phyloP scores from a whole-genome alignment of 192 early-diverging fungal genomes.

The Coemansia erecta region DNA sequence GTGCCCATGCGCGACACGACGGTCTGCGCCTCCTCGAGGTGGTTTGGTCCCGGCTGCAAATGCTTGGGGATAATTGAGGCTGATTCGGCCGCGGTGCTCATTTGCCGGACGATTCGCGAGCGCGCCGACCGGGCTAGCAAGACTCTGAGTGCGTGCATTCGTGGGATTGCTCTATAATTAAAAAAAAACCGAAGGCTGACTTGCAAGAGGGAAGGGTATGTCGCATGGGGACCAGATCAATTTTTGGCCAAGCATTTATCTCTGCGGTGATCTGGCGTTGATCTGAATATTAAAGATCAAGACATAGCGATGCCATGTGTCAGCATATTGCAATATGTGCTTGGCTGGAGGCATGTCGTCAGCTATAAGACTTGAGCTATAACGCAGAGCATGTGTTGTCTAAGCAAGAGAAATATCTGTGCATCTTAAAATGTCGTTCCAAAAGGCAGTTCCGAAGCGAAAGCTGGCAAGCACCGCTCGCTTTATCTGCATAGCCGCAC shows the following conservation, averaged over 20 bases:
- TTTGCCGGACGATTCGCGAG: not conserved
- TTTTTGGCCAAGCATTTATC: not conserved
- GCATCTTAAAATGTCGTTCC: not conserved
- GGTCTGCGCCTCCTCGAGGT: not conserved
- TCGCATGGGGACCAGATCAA: too few species aligned
- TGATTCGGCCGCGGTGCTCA: not conserved
- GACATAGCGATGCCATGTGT: too few species aligned
- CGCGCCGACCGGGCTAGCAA: not conserved
- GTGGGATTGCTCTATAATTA: too few species aligned
- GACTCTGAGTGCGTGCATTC: not conserved
- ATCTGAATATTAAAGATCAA: too few species aligned
- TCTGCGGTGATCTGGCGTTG: too few species aligned
- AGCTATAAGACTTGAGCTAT: too few species aligned
- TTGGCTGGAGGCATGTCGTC: too few species aligned
- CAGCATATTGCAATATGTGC: too few species aligned
- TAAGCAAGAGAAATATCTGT: not conserved
- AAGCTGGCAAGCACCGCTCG: not conserved
- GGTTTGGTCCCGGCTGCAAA: conserved; percentile 17
- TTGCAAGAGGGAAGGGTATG: too few species aligned
- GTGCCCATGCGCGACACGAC: conserved; percentile 6
- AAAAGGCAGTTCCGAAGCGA: not conserved
- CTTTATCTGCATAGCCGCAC: not conserved
- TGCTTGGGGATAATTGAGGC: conserved; percentile 11
- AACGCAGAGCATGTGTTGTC: not conserved
- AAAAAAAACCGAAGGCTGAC: not conserved